Percentiles rank a stretch among this genome's conserved stretches.
Evolutionary conservation across 129 eudicot species (phyloP).

Genomic region (Lonicera japonica): DNA sequence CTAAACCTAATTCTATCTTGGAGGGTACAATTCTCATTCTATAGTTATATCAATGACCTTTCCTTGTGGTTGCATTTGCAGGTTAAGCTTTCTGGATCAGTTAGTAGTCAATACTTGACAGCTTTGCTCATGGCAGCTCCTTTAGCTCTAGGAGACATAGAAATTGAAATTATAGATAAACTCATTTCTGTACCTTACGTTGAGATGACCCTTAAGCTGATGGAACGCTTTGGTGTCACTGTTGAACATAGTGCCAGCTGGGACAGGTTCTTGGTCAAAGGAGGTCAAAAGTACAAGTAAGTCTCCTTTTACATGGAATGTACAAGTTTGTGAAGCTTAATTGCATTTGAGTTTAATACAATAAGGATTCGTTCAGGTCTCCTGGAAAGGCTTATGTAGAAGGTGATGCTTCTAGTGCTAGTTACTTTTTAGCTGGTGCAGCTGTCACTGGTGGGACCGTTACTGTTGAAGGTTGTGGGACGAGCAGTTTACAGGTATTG

Average conservation of each 20-base stretch:
- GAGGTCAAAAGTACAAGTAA: slow-evolving; percentile 97
- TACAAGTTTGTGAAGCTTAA: slow-evolving; percentile 4
- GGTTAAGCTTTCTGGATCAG: slow-evolving; percentile 92
- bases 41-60: background rate
- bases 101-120: slow-evolving; percentile 95
- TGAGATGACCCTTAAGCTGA: slow-evolving; percentile 95
- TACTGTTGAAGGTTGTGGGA: slow-evolving; percentile 98
- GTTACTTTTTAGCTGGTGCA: slow-evolving; percentile 98
- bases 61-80: slow-evolving; percentile 18
- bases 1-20: no score
- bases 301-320: slow-evolving; percentile 30
- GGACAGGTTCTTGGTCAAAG: slow-evolving; percentile 72
- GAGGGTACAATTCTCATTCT: no score
- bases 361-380: slow-evolving; percentile 42
- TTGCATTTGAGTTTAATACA: background rate
- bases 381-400: slow-evolving; percentile 96
- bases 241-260: slow-evolving; percentile 79
- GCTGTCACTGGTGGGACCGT: slow-evolving; percentile 95
- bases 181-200: slow-evolving; percentile 90
- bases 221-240: slow-evolving; percentile 90
- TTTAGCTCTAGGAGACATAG: slow-evolving; percentile 81
- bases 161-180: slow-evolving; percentile 89
- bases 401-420: slow-evolving; percentile 99
- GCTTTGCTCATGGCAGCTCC: slow-evolving; percentile 98
- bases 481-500: slow-evolving; percentile 89